Evolutionary conservation across 176 grass and related monocot species (phyloP), one percentile per base, ranked within the genome.

Genomic region (Bonia amplexicaulis): DNA sequence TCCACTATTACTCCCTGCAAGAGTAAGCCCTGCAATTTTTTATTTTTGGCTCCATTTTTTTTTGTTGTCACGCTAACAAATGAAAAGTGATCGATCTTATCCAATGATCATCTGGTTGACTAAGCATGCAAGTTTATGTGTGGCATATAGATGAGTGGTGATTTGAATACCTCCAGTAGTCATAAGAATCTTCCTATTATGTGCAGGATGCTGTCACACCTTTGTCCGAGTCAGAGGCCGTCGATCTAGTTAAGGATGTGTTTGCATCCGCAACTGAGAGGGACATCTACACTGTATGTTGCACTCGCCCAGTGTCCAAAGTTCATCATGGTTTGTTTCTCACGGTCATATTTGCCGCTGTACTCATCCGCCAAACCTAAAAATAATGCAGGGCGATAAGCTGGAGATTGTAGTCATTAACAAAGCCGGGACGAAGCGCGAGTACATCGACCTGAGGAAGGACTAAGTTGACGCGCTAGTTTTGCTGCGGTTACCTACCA

Each of bases 241-340:
- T 94, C 7, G 93, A 99, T 79, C 90, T 99, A 58, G 97, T 99
- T 9, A 99, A 99, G 86, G 97, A 99, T 84, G 97, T 96, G 51
- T 99, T 99, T 47, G 97, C 97, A 84, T 99, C 97, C 1, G 97
- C 97, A 62, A 96, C 97, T 33, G 97, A 99, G 85, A 96, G 97
- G 81, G 97, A 99, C 73, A 99, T 99, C 70, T 96, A 96, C 84
- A 99, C 93, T 31, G 97, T 99, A 94, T 74, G 87, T 65, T 46
- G 20, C 57, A 25, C 53, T 53, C 20, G 0, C 27, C 10, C n/a
- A 37, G n/a, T 71, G 61, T 35, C 14, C 29, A 20, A 39, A 79
- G 65, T 55, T 70, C 9, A 33, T 19, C 7, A 11, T 3, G 0
- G 0, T 20, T 72, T 81, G 6, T 89, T 83, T 71, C 45, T 63